Evolutionary conservation across 2,329 filamentous ascomycete species (phyloP).

Genomic region (Cercospora nicotianae): DNA sequence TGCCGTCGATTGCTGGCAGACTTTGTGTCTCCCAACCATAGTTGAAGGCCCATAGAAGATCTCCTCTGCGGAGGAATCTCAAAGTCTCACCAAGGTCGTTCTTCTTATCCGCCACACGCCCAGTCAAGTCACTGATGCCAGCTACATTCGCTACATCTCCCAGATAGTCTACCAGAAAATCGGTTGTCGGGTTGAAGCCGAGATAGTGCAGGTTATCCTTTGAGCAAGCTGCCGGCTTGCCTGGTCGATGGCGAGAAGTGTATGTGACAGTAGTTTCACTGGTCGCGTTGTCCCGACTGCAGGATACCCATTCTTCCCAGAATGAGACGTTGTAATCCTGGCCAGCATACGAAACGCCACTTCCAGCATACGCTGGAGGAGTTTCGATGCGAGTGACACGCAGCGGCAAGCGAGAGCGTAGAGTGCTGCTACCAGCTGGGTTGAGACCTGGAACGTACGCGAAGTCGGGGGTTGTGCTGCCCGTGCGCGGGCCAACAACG

Average conservation of each 20-base stretch:
- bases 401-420: constrained; percentile 22
- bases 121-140: constrained; percentile 24
- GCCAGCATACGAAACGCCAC: constrained; percentile 25
- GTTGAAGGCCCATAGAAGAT: constrained; percentile 31
- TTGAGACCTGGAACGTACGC: constrained; percentile 26
- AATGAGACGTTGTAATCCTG: constrained; percentile 25
- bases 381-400: constrained; percentile 29
- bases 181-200: constrained; percentile 27
- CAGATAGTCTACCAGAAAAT: constrained; percentile 27
- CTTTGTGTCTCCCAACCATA: constrained; percentile 27
- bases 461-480: constrained; percentile 26
- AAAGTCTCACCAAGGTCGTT: constrained; percentile 29
- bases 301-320: constrained; percentile 28
- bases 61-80: constrained; percentile 24
- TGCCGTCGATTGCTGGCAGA: constrained; percentile 19
- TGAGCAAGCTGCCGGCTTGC: constrained; percentile 25
- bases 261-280: constrained; percentile 24
- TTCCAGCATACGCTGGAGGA: constrained; percentile 24
- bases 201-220: constrained; percentile 26
- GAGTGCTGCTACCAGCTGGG: constrained; percentile 20
- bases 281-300: constrained; percentile 19
- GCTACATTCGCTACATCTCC: constrained; percentile 24
- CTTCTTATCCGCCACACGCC: constrained; percentile 15
- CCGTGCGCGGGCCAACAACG: constrained; percentile 27
- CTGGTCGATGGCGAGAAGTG: constrained; percentile 26